These are phyloP conservation scores for Diddensiella transvaalensis DNA, from an alignment of 805 yeast genomes.

Conservation along the genomic window DNA sequence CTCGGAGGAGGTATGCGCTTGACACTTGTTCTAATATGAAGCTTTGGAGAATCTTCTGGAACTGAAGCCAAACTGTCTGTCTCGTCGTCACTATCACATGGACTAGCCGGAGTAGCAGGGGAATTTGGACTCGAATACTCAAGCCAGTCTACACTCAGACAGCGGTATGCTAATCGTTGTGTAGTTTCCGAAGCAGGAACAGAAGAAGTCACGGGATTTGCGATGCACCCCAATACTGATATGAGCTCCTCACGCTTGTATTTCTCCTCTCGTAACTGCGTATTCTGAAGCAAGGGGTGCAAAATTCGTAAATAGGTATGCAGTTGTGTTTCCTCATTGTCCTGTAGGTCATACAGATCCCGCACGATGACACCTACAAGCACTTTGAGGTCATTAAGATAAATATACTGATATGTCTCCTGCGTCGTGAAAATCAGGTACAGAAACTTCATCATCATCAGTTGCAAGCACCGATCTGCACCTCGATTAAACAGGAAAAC, in stretches of 20 bases:
- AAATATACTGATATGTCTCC: slow-evolving; percentile 62
- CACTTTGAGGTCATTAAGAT: slow-evolving; percentile 80
- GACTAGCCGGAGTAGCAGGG: slow-evolving; percentile 6
- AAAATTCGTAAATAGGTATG: slow-evolving; percentile 73
- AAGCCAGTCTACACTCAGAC: slow-evolving; percentile 27
- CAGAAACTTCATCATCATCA: slow-evolving; percentile 73
- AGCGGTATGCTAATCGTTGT: slow-evolving; percentile 26
- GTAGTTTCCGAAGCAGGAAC: slow-evolving; percentile 24
- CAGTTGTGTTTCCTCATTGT: slow-evolving; percentile 53
- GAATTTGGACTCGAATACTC: slow-evolving; percentile 15
- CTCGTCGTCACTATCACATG: slow-evolving; percentile 1
- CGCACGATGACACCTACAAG: slow-evolving; percentile 78
- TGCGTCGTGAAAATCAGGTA: slow-evolving; percentile 69
- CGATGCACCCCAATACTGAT: slow-evolving; percentile 48
- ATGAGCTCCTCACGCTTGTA: slow-evolving; percentile 58
- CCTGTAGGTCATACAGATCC: slow-evolving; percentile 68
- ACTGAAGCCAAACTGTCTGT: slow-evolving; percentile 5
- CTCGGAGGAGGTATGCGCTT: slow-evolving; percentile 8
- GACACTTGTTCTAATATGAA: slow-evolving; percentile 1
- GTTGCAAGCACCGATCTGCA: slow-evolving; percentile 64
- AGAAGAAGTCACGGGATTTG: slow-evolving; percentile 12
- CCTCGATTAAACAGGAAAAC: slow-evolving; percentile 74
- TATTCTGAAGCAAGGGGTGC: slow-evolving; percentile 62
- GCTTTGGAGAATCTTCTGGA: not conserved
- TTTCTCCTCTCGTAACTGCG: slow-evolving; percentile 53